These are phyloP conservation scores for Chlamydomonas urium DNA, from an alignment of 139 green algal species.

Conservation along the genomic window DNA sequence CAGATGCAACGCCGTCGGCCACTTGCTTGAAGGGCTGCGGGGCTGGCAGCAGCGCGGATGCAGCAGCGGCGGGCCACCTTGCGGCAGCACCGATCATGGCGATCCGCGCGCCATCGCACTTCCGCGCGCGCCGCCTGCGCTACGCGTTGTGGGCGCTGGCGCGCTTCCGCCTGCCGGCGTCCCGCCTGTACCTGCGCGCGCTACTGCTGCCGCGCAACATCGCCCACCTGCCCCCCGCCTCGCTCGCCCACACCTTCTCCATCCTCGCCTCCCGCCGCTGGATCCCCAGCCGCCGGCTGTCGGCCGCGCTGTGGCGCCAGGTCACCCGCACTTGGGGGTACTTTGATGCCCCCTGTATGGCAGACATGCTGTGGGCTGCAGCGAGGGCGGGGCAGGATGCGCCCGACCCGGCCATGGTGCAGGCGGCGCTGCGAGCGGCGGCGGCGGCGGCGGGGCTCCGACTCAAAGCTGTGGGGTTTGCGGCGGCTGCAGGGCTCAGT, in stretches of 20 bases:
- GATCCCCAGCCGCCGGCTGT: not conserved
- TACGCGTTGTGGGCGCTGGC: conserved; percentile 2
- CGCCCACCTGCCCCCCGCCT: not conserved
- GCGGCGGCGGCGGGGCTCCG: no score
- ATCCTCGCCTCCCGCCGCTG: not conserved
- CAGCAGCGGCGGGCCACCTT: no score
- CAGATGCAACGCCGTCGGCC: not conserved
- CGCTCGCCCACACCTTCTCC: not conserved
- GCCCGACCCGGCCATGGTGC: not conserved
- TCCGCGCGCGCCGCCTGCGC: not conserved
- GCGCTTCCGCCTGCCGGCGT: not conserved
- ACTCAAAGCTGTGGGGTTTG: not conserved
- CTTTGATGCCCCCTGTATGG: not conserved
- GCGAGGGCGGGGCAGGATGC: not conserved
- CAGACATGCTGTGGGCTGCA: not conserved
- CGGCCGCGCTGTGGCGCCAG: not conserved
- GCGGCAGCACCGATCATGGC: not conserved
- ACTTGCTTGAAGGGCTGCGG: not conserved
- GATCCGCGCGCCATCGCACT: not conserved
- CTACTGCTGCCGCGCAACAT: not conserved
- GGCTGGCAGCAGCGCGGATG: not conserved
- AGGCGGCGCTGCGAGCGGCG: no score
- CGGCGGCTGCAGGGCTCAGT: not conserved
- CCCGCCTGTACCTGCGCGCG: not conserved
- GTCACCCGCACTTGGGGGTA: not conserved